These are phyloP conservation scores for Cystobasidiaceae sp. DNA, from an alignment of 1,284 basidiomycete genomes.

Conservation along the genomic window DNA sequence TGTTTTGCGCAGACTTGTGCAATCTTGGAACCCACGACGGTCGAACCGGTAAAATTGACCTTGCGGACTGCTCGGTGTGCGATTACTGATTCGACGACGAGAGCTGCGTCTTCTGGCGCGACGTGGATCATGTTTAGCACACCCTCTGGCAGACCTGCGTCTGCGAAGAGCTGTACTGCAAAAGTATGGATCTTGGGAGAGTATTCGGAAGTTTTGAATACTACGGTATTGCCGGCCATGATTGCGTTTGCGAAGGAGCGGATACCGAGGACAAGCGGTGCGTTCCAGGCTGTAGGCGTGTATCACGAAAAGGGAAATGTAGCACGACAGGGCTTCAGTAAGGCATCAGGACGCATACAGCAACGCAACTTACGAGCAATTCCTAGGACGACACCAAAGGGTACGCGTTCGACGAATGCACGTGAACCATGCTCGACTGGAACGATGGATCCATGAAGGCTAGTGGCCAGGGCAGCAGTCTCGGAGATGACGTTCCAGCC, in stretches of 20 bases:
- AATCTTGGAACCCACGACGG: slow-evolving; percentile 45
- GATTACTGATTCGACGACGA: slow-evolving; percentile 54
- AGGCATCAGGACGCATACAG: too few relatives aligned
- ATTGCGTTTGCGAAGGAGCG: slow-evolving; percentile 45
- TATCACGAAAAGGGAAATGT: background rate
- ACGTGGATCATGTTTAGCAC: slow-evolving; percentile 59
- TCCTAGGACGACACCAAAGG: slow-evolving; percentile 40
- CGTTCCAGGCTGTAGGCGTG: slow-evolving; percentile 42
- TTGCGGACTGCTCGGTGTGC: slow-evolving; percentile 54
- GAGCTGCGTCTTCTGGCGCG: slow-evolving; percentile 50
- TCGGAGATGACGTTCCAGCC: slow-evolving; percentile 21
- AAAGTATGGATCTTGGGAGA: slow-evolving; percentile 42
- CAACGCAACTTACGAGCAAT: slow-evolving; percentile 37
- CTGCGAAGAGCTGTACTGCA: slow-evolving; percentile 45
- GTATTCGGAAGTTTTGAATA: slow-evolving; percentile 44
- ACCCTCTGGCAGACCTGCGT: slow-evolving; percentile 59
- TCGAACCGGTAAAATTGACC: slow-evolving; percentile 52
- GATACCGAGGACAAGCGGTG: slow-evolving; percentile 43
- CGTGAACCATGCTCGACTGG: slow-evolving; percentile 17
- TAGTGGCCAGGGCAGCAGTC: slow-evolving; percentile 32
- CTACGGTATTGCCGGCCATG: slow-evolving; percentile 45
- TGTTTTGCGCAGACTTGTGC: slow-evolving; percentile 46
- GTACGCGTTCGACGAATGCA: slow-evolving; percentile 40
- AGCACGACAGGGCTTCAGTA: background rate
- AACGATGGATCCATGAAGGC: slow-evolving; percentile 32